A percentile compares a stretch with the other conserved stretches of the same genome.
Evolutionary conservation across 257 asterid species (phyloP).

Genomic region (Mitragyna speciosa): DNA sequence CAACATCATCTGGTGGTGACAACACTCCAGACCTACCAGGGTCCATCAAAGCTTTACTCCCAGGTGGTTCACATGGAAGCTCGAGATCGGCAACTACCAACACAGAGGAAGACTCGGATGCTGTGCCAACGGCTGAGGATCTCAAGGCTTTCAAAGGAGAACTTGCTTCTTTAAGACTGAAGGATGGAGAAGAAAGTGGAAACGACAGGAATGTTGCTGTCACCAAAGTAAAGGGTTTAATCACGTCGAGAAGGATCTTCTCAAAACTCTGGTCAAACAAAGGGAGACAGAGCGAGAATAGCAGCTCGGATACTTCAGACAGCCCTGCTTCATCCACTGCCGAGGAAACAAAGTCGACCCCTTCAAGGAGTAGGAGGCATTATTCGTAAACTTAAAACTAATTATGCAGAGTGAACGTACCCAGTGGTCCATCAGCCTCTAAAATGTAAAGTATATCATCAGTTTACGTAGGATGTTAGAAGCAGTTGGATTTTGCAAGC

Average conservation of each 20-base stretch:
- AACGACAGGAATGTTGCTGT: conserved; percentile 26
- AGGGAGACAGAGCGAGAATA: conserved; percentile 64
- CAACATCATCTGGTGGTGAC: conserved; percentile 43
- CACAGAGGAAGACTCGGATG: conserved; percentile 85
- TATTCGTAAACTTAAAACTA: conserved; percentile 17
- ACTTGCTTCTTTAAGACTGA: conserved; percentile 51
- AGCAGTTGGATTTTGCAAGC: background rate
- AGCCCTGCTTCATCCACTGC: conserved; percentile 75
- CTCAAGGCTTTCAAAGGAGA: conserved; percentile 66
- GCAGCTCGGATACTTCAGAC: conserved; percentile 84
- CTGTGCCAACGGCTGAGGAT: conserved; percentile 61
- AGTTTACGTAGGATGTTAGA: conserved; percentile 9
- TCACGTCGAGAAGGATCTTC: conserved; percentile 48
- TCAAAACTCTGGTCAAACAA: conserved; percentile 76
- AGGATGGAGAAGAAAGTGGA: conserved; percentile 27
- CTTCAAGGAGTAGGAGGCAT: conserved; percentile 61
- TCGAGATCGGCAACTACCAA: conserved; percentile 74
- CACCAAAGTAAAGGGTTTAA: conserved; percentile 44
- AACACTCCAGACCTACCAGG: conserved; percentile 50
- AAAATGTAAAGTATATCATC: conserved; percentile 15
- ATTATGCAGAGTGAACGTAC: background rate
- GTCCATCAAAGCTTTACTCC: conserved; percentile 42
- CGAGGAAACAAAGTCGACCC: conserved; percentile 63
- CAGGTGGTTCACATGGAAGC: conserved; percentile 65
- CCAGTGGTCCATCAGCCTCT: conserved; percentile 2